phyloP scores from a whole-genome alignment of 2,329 filamentous ascomycete genomes.

The Grosmannia huntii region DNA sequence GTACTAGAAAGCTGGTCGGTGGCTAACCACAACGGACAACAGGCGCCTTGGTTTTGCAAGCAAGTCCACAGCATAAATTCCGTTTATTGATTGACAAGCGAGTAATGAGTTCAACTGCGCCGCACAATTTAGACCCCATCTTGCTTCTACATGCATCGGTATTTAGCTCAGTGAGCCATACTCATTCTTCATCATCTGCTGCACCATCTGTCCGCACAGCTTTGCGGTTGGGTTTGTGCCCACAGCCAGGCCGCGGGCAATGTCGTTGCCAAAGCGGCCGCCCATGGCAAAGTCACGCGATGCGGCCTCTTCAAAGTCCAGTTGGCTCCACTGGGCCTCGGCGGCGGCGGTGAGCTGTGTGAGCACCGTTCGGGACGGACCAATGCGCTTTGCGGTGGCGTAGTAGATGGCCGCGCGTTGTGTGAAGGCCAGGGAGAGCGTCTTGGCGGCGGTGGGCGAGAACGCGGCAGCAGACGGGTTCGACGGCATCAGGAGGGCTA shows the following conservation, averaged over 20 bases:
- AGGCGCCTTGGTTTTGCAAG: conserved; percentile 5
- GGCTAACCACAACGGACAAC: not conserved
- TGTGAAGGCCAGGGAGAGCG: conserved; percentile 57
- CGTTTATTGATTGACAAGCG: too few relatives aligned
- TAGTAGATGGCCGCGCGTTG: conserved; percentile 57
- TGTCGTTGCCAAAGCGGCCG: conserved; percentile 51
- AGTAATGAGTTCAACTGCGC: not conserved
- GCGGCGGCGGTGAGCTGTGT: not conserved
- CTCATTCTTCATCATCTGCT: conserved; percentile 57
- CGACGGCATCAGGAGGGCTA: conserved; percentile 43
- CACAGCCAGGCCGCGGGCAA: conserved; percentile 51
- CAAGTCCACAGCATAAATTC: not conserved
- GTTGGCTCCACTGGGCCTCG: conserved; percentile 33
- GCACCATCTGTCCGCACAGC: conserved; percentile 56
- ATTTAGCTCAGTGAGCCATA: conserved; percentile 30
- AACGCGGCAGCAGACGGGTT: conserved; percentile 36
- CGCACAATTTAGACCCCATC: not conserved
- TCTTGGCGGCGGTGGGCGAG: conserved; percentile 51
- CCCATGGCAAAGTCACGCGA: conserved; percentile 51
- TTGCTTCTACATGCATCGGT: not conserved
- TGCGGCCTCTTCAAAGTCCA: conserved; percentile 50
- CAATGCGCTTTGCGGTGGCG: conserved; percentile 35
- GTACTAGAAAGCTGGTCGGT: not conserved
- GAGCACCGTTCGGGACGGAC: not conserved
- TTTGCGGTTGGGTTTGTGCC: conserved; percentile 56